These are phyloP conservation scores for Cyberlindnera mississippiensis DNA, from an alignment of 805 yeast species.

Conservation along the genomic window DNA sequence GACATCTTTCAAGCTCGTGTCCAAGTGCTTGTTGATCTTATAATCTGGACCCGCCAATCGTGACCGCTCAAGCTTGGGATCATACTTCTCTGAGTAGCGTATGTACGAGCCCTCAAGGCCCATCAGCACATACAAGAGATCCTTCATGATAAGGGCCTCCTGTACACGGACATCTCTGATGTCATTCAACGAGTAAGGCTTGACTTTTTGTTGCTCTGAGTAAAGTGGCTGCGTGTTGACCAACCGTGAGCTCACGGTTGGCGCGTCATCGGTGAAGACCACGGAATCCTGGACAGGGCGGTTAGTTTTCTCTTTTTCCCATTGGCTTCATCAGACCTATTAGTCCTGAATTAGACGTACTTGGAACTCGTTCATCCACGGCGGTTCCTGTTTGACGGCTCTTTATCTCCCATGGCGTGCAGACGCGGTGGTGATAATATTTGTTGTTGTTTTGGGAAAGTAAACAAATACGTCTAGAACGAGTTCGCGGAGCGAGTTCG, in stretches of 20 bases:
- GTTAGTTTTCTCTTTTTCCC: not conserved
- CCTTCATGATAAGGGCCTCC: constrained; percentile 70
- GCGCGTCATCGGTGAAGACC: constrained; percentile 19
- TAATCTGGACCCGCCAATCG: constrained; percentile 69
- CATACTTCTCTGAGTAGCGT: constrained; percentile 59
- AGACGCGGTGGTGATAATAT: too few species aligned
- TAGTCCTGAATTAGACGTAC: not conserved
- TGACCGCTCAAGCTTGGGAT: constrained; percentile 38
- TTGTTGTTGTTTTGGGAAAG: not conserved
- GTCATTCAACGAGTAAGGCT: constrained; percentile 44
- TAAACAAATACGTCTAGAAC: constrained; percentile 1
- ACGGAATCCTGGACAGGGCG: constrained; percentile 24
- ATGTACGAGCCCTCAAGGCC: constrained; percentile 80
- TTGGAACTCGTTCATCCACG: not conserved
- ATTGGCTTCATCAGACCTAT: too few species aligned
- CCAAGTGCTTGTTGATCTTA: constrained; percentile 66
- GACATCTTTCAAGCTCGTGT: constrained; percentile 67
- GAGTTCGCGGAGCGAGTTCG: constrained; percentile 7
- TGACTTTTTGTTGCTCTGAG: constrained; percentile 30
- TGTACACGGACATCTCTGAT: constrained; percentile 51
- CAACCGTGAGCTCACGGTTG: constrained; percentile 27
- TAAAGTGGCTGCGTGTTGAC: constrained; percentile 35
- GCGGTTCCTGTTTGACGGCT: too few species aligned
- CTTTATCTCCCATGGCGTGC: too few species aligned
- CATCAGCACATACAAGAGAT: constrained; percentile 59